Base-by-base conservation (phyloP, 352 stramenopile species). In the Aphanomyces stellatus region DNA sequence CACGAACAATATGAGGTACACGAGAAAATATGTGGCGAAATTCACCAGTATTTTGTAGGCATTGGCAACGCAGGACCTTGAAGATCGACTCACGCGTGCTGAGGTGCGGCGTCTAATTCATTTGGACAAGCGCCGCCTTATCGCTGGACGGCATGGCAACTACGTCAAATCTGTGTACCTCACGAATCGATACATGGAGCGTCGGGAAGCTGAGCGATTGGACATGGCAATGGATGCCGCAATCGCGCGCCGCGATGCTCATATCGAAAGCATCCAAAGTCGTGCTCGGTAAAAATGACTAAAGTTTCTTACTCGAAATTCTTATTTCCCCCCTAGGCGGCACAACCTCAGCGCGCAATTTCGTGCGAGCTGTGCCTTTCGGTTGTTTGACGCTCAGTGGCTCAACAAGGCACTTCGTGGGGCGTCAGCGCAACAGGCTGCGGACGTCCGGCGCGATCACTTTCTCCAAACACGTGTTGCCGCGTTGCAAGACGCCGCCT, bases 161-260 rank as follows among this genome's bases (percentile, higher is more conserved):
- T 67, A 67, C 25, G 60, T 67, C 13, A 40, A 49, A 19, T 67
- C 60, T 8, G 60, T 67, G 11, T 67, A 67, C 33, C n/a, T 67
- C 13, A 67, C 60, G 31, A 67, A 40, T 40, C n/a, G 46, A 31
- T 67, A 67, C 33, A 37, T 67, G 27, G 60, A 48, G 43, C 60
- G 60, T 10, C 22, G 41, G 0, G 60, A 40, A 40, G 60, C 34
- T 6, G 60, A 67, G 40, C 43, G 43, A 19, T 25, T 57, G 17
- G 60, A 35, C 17, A 24, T 67, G 30, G 27, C 17, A 11, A 56
- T 48, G 42, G 60, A 67, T 19, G 41, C 60, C 0, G 60, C 60
- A 17, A 49, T 49, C n/a, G 43, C 43, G 3, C 37, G 60, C 22
- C 60, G 60, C 19, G 25, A 48, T 15, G 41, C 41, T 8, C 22